Base-by-base conservation (phyloP, 2,329 filamentous ascomycete species). In the Cylindrodendrum hubeiense region DNA sequence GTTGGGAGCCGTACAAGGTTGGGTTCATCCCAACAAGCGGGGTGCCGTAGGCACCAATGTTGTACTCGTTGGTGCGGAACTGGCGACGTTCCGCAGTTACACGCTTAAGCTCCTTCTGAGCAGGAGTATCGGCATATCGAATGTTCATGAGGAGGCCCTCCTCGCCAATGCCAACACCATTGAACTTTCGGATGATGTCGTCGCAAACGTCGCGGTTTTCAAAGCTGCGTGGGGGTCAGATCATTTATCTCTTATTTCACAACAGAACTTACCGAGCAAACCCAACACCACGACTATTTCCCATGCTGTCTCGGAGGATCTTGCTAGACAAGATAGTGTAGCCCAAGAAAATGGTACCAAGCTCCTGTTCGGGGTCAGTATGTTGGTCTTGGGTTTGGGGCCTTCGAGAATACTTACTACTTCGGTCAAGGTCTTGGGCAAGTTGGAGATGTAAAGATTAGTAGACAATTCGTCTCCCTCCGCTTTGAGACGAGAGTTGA, bases 401-500 rank as follows among this genome's bases (percentile, higher is more conserved):
- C 7, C 19, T 9, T 30, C 24, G 21, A 13, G 3, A 19, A 9
- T 5, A 84, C 91, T 78, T 80, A 95, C 94, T 73, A 93, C 90
- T 84, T 99, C 97, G 56, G 93, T 97, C 86, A 97, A 90, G 68
- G 91, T 89, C 81, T 95, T 95, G 37, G 96, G 96, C 47, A 99
- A 88, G 81, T 98, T 99, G 28, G 97, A 99, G 68, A 98, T 95
- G 81, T 99, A 99, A 68, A 99, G 88, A 78, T 99, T 99, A 70
- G 96, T 98, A 50, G 97, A 98, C 44, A 81, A 77, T 56, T 92
- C 93, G 76, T 99, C 95, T 60, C 95, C 92, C 76, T 98, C 93
- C 49, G 96, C 95, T 86, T 99, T 98, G 74, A 99, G 92, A 73
- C 97, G 94, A 71, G 95, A 95, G 81, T 99, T 99, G 83, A 98